phyloP scores from a whole-genome alignment of 208 protist species.

The Leishmania gerbilli region DNA sequence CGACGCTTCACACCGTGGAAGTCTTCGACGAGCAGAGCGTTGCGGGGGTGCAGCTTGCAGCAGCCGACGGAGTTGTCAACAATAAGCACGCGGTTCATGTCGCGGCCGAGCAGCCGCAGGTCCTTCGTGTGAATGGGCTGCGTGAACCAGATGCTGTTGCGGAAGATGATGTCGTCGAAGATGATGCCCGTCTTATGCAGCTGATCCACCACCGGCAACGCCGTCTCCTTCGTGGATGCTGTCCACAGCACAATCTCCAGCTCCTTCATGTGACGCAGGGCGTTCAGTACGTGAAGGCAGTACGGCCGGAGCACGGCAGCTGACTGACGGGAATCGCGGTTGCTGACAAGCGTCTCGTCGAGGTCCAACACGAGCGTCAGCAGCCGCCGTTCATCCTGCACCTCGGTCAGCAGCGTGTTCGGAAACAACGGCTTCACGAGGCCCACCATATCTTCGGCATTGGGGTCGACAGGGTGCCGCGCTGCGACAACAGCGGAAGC shows the following conservation, averaged over 20 bases:
- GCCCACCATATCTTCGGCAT: neutral
- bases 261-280: slow-evolving; percentile 80
- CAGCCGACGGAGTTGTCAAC: slow-evolving; percentile 93
- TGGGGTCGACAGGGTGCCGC: slow-evolving; percentile 23
- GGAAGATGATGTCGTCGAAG: slow-evolving; percentile 91
- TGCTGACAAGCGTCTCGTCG: slow-evolving; percentile 93
- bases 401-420: slow-evolving; percentile 54
- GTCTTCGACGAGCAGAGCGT: slow-evolving; percentile 87
- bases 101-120: slow-evolving; percentile 88
- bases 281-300: slow-evolving; percentile 85
- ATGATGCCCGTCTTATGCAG: slow-evolving; percentile 70
- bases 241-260: slow-evolving; percentile 94
- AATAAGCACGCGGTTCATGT: slow-evolving; percentile 88
- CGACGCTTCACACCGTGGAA: slow-evolving; percentile 72
- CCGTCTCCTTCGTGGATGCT: slow-evolving; percentile 90
- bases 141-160: slow-evolving; percentile 91
- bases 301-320: slow-evolving; percentile 85
- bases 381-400: slow-evolving; percentile 54
- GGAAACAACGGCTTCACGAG: slow-evolving; percentile 61
- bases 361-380: slow-evolving; percentile 92
- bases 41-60: slow-evolving; percentile 88
- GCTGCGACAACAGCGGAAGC: neutral
- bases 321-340: slow-evolving; percentile 59
- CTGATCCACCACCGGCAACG: slow-evolving; percentile 79
- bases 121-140: slow-evolving; percentile 93